phyloP scores from a whole-genome alignment of 2,329 filamentous ascomycete species.

The Colletotrichum zoysiae region DNA sequence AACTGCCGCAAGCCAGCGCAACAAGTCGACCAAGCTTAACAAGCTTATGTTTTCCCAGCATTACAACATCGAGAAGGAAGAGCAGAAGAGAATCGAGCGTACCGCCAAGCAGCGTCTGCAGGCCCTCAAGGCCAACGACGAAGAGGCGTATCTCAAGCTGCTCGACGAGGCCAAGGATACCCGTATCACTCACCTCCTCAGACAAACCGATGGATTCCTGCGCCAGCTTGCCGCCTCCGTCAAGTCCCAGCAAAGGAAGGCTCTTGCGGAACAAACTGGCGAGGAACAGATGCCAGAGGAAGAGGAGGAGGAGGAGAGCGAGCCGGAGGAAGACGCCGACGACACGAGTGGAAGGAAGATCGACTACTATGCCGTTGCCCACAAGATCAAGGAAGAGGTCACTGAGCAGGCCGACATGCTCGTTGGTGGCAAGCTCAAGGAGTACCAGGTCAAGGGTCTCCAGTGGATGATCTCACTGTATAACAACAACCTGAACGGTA shows the following conservation, averaged over 20 bases:
- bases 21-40: constrained; percentile 86
- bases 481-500: constrained; percentile 99
- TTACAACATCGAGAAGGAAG: constrained; percentile 97
- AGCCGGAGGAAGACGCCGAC: constrained; percentile 76
- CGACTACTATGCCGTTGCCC: constrained; percentile 98
- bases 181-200: constrained; percentile 96
- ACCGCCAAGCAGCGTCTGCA: constrained; percentile 99
- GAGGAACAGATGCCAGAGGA: constrained; percentile 67
- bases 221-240: constrained; percentile 95
- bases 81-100: constrained; percentile 97
- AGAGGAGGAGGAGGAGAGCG: constrained; percentile 76
- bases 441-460: constrained; percentile 98
- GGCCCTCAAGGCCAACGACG: constrained; percentile 97
- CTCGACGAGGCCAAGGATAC: constrained; percentile 99
- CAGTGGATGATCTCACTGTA: constrained; percentile 99
- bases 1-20: constrained; percentile 74
- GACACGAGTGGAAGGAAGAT: constrained; percentile 82
- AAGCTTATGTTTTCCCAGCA: constrained; percentile 91
- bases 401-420: constrained; percentile 85
- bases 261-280: constrained; percentile 79
- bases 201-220: constrained; percentile 97
- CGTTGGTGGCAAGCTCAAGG: constrained; percentile 92
- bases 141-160: constrained; percentile 97
- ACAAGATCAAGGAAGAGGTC: constrained; percentile 94
- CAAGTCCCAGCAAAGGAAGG: constrained; percentile 90